These are phyloP conservation scores for Rhododendron mucronatum DNA, from an alignment of 148 eudicot species.

Conservation along the genomic window DNA sequence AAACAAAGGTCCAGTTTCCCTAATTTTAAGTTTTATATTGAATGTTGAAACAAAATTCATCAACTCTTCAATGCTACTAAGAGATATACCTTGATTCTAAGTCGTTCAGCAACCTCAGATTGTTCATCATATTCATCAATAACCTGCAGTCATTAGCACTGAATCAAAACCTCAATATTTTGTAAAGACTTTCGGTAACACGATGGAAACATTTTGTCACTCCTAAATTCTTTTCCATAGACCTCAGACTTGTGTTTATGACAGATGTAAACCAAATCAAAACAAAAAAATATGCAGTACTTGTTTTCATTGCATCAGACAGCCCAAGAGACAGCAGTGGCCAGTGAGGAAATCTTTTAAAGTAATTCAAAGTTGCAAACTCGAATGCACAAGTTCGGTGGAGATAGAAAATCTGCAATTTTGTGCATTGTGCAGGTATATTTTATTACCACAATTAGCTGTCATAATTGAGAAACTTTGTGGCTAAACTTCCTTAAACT, in stretches of 20 bases:
- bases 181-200: neutral
- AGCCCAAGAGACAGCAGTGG: neutral
- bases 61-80: neutral
- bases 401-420: neutral
- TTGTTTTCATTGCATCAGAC: neutral
- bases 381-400: neutral
- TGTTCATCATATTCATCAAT: constrained; percentile 86
- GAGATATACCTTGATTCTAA: constrained; percentile 63
- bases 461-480: neutral
- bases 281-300: neutral
- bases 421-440: neutral
- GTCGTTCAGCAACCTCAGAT: constrained; percentile 89
- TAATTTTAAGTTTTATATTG: neutral
- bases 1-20: neutral
- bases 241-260: neutral
- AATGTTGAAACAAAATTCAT: neutral
- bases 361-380: neutral
- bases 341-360: neutral
- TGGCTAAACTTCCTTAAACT: neutral
- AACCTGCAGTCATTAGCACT: constrained; percentile 43
- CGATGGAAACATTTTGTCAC: neutral
- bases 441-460: neutral
- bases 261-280: neutral
- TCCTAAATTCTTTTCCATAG: neutral
- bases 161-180: constrained; percentile 3